phyloP scores from a whole-genome alignment of 345 rosid species.

The Diplotaxis tenuifolia region DNA sequence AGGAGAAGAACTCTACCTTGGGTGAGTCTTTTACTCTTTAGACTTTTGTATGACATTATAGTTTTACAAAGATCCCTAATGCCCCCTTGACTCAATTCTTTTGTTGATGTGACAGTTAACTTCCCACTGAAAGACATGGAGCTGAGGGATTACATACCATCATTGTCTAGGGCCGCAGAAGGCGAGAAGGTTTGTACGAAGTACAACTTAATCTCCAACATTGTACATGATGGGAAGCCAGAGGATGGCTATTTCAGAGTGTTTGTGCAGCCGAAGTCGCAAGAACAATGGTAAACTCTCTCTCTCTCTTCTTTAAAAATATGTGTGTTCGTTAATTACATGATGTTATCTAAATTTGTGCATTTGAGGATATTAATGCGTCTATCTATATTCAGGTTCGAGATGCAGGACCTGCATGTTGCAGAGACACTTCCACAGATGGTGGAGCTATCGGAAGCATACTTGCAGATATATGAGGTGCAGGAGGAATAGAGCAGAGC shows the following conservation, averaged over 20 bases:
- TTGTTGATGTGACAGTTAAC: conserved; percentile 57
- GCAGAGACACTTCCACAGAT: conserved; percentile 97
- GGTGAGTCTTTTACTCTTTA: conserved; percentile 54
- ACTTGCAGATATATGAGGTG: conserved; percentile 97
- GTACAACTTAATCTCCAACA: conserved; percentile 88
- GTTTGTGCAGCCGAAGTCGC: conserved; percentile 96
- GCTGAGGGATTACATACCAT: conserved; percentile 87
- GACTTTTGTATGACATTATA: neutral
- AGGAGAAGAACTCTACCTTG: conserved; percentile 91
- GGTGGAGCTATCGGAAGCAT: conserved; percentile 95
- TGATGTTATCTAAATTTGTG: neutral
- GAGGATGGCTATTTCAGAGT: conserved; percentile 90
- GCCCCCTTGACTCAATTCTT: neutral
- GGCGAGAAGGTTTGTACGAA: conserved; percentile 60
- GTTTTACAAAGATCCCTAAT: neutral
- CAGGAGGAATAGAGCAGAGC: conserved; percentile 37
- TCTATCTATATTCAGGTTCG: conserved; percentile 60
- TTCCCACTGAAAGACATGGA: conserved; percentile 81
- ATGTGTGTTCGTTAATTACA: neutral
- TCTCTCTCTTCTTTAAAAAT: neutral
- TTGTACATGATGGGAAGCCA: conserved; percentile 98
- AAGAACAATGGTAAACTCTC: conserved; percentile 70
- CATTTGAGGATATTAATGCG: neutral
- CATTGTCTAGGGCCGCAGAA: conserved; percentile 64
- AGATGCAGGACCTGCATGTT: conserved; percentile 97